phyloP scores from a whole-genome alignment of 2,329 filamentous ascomycete species.

The Tolypocladium guangdongense region DNA sequence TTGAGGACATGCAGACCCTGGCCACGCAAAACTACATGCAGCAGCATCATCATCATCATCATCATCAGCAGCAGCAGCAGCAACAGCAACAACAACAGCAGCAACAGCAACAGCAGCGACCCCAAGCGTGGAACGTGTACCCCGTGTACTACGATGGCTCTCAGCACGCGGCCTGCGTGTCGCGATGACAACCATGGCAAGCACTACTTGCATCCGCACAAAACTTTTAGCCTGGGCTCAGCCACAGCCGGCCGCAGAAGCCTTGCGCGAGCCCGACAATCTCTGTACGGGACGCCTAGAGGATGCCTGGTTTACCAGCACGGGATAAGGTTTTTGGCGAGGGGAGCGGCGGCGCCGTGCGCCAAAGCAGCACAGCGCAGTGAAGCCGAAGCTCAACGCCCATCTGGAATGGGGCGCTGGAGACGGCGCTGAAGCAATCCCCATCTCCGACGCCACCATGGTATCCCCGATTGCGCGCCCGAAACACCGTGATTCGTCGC shows the following conservation, averaged over 20 bases:
- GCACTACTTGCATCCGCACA: too few species aligned
- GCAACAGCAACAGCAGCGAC: constrained; percentile 15
- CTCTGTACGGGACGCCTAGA: neutral
- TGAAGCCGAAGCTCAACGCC: neutral
- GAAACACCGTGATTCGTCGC: neutral
- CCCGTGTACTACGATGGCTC: constrained; percentile 17
- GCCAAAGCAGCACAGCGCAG: neutral
- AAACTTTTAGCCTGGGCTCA: too few species aligned
- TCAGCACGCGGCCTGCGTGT: constrained; percentile 6
- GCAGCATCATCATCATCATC: constrained; percentile 15
- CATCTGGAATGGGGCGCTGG: neutral
- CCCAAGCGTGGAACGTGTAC: constrained; percentile 21
- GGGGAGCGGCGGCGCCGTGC: neutral
- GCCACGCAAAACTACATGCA: constrained; percentile 14
- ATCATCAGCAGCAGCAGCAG: constrained; percentile 12
- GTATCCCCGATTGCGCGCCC: neutral
- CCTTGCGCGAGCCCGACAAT: neutral
- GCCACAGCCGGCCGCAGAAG: neutral
- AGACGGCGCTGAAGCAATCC: neutral
- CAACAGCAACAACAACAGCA: constrained; percentile 14
- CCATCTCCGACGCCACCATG: neutral
- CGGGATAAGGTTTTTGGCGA: neutral
- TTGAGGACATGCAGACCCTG: constrained; percentile 23
- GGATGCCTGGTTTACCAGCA: too few species aligned
- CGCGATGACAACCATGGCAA: constrained; percentile 1